Evolutionary conservation across 768 basidiomycete genomes (phyloP).

Genomic region (Dictyophora rubrovolvata): DNA sequence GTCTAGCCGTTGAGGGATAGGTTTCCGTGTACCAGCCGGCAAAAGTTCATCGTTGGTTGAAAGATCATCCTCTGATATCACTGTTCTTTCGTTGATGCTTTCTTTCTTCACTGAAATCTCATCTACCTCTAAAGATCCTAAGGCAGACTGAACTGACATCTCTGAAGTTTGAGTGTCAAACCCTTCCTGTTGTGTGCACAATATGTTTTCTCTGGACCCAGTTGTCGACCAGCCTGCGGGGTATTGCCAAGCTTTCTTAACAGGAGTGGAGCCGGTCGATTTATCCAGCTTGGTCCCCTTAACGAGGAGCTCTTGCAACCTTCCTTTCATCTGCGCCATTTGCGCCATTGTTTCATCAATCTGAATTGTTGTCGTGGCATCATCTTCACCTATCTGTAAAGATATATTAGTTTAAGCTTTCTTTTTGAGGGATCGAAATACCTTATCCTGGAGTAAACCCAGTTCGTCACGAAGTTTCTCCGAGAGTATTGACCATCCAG

Average conservation of each 20-base stretch:
- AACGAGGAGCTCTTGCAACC: constrained; percentile 33
- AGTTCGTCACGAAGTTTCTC: constrained; percentile 36
- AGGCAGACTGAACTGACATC: not conserved
- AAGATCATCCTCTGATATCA: not conserved
- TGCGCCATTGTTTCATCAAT: constrained; percentile 31
- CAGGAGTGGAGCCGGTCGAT: constrained; percentile 66
- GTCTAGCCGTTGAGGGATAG: not conserved
- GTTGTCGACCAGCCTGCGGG: constrained; percentile 66
- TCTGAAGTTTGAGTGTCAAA: not conserved
- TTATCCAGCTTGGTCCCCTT: constrained; percentile 53
- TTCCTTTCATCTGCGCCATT: constrained; percentile 22
- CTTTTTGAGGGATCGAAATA: constrained; percentile 17
- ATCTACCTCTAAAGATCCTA: not conserved
- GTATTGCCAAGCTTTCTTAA: constrained; percentile 63
- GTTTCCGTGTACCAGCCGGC: not conserved
- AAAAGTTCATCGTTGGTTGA: not conserved
- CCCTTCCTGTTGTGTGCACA: constrained; percentile 22
- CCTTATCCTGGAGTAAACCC: constrained; percentile 40
- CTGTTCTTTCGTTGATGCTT: not conserved
- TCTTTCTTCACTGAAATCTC: not conserved
- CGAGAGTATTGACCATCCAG: constrained; percentile 39
- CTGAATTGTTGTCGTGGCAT: constrained; percentile 33
- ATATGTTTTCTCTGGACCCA: constrained; percentile 45
- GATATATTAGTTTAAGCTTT: not conserved
- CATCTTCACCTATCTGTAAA: constrained; percentile 32